phyloP scores from a whole-genome alignment of 108 stramenopile genomes.

The Pseudonitzschia pungens region DNA sequence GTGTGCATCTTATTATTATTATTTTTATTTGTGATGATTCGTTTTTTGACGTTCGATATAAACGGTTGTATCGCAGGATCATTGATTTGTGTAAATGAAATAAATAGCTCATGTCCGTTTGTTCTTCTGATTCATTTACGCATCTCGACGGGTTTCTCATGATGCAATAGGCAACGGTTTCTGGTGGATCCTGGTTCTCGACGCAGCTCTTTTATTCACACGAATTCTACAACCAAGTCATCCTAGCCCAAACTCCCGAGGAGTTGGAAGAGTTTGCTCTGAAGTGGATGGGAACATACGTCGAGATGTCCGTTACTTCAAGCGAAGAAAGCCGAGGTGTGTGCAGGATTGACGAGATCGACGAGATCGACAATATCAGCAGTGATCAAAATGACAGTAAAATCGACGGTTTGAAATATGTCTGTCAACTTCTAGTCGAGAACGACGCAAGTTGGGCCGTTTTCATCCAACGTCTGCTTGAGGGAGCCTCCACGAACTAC shows the following conservation, averaged over 20 bases:
- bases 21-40: no score
- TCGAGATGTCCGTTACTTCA: no score
- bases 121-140: background rate
- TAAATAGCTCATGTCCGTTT: background rate
- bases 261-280: constrained; percentile 33
- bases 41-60: no score
- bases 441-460: constrained; percentile 27
- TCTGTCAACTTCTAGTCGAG: background rate
- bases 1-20: no score
- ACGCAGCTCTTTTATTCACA: constrained; percentile 40
- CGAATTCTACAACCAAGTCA: constrained; percentile 31
- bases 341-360: background rate
- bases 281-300: constrained; percentile 38
- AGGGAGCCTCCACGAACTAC: constrained; percentile 22
- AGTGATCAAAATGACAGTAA: background rate
- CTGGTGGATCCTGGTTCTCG: constrained; percentile 39
- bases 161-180: background rate
- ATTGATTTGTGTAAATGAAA: no score
- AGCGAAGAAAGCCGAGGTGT: background rate
- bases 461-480: constrained; percentile 28
- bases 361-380: background rate
- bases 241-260: constrained; percentile 16
- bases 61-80: no score
- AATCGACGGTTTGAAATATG: background rate
- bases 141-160: background rate